Percentiles rank a stretch among this genome's conserved stretches.
Evolutionary conservation across 805 yeast species (phyloP).

Genomic region (Pichia membranifaciens): DNA sequence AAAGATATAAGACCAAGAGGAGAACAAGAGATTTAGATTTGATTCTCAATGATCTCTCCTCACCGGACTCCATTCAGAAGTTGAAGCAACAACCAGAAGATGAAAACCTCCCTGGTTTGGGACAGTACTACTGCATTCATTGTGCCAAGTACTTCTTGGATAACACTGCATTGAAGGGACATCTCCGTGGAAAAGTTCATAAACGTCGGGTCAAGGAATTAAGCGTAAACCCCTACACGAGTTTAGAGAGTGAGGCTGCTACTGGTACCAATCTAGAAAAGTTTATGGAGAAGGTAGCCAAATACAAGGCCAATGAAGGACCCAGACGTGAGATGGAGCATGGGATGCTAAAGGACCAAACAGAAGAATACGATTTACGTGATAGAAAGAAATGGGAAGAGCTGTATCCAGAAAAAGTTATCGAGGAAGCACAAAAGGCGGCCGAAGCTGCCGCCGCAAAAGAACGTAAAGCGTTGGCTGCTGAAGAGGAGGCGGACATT

Average conservation of each 20-base stretch:
- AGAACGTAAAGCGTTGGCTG: conserved; percentile 1
- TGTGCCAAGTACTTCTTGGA: conserved; percentile 91
- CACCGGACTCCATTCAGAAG: conserved; percentile 54
- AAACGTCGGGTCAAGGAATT: conserved; percentile 79
- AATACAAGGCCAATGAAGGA: conserved; percentile 45
- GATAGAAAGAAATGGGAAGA: conserved; percentile 27
- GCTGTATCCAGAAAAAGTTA: conserved; percentile 22
- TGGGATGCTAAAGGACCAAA: conserved; percentile 22
- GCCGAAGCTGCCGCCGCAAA: conserved; percentile 6
- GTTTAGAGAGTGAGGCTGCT: conserved; percentile 87
- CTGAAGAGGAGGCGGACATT: too few species aligned
- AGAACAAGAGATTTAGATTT: conserved; percentile 80
- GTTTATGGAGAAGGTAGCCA: conserved; percentile 58
- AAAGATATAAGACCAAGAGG: conserved; percentile 85
- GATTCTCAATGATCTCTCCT: conserved; percentile 67
- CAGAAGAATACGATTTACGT: conserved; percentile 29
- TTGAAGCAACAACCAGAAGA: conserved; percentile 80
- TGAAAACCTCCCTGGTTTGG: conserved; percentile 89
- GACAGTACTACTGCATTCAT: conserved; percentile 89
- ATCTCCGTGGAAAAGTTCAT: conserved; percentile 71
- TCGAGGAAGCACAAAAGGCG: conserved; percentile 11
- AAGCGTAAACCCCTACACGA: conserved; percentile 75
- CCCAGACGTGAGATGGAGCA: conserved; percentile 41
- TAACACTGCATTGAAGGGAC: conserved; percentile 65
- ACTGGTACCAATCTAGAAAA: conserved; percentile 69